Evolutionary conservation across 148 eudicot genomes (phyloP).

Genomic region (Cornus kousa): DNA sequence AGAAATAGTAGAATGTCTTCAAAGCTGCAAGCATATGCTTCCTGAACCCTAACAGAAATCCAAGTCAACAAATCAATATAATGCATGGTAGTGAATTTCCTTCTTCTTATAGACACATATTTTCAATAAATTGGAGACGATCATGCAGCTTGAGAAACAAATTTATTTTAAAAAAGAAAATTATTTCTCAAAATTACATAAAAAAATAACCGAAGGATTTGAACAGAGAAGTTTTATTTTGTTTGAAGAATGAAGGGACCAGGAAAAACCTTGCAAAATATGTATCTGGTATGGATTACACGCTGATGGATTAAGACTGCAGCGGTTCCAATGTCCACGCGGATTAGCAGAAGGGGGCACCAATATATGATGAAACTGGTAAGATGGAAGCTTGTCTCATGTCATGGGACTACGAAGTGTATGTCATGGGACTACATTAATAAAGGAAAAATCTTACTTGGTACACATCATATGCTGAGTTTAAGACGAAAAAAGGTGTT

Average conservation of each 20-base stretch:
- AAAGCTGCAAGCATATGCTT: constrained; percentile 62
- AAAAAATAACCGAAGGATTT: neutral
- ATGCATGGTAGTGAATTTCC: neutral
- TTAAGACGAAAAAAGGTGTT: constrained; percentile 80
- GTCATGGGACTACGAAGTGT: neutral
- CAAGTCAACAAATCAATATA: neutral
- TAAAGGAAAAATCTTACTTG: constrained; percentile 52
- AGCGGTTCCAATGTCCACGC: constrained; percentile 61
- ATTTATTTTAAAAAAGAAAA: neutral
- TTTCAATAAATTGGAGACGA: neutral
- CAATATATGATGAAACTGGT: constrained; percentile 73
- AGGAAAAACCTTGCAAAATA: constrained; percentile 63
- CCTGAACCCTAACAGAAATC: constrained; percentile 51
- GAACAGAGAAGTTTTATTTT: neutral
- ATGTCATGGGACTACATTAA: neutral
- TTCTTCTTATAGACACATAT: neutral
- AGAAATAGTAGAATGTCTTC: constrained; percentile 41
- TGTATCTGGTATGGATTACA: constrained; percentile 54
- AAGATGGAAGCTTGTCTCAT: neutral
- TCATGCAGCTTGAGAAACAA: neutral
- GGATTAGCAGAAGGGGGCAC: constrained; percentile 82
- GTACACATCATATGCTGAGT: constrained; percentile 86
- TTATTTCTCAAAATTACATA: neutral
- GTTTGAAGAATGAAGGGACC: neutral
- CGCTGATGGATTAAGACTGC: constrained; percentile 54